A percentile compares a stretch with the other conserved stretches of the same genome.
Conservation (phyloP, 2,329 filamentous ascomycete genomes). For the Zymoseptoria tritici region DNA sequence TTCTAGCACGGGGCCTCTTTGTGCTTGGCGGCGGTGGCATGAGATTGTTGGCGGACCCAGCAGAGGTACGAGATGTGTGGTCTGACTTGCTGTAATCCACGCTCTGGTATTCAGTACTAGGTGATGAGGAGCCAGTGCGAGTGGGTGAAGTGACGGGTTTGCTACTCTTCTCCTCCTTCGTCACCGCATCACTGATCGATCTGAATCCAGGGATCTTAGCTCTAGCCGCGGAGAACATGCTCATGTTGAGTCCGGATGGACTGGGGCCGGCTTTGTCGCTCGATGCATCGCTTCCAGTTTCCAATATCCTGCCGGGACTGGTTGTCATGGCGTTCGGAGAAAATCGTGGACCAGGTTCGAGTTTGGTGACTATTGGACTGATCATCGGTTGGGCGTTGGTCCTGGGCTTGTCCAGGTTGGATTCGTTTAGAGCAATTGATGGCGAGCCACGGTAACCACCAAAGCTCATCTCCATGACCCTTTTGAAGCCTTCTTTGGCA, state of each 20-base stretch:
- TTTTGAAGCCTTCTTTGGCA: neutral
- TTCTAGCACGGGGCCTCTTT: conserved; percentile 28
- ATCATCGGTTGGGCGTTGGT: conserved; percentile 34
- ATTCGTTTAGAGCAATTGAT: conserved; percentile 5
- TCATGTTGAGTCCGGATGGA: conserved; percentile 29
- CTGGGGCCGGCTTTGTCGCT: conserved; percentile 22
- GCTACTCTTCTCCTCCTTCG: conserved; percentile 45
- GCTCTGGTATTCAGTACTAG: conserved; percentile 47
- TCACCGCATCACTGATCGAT: conserved; percentile 70
- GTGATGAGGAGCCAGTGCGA: conserved; percentile 66
- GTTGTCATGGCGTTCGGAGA: conserved; percentile 16
- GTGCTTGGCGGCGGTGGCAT: conserved; percentile 23
- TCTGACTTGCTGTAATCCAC: conserved; percentile 30
- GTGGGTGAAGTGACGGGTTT: conserved; percentile 55
- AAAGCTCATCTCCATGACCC: conserved; percentile 9
- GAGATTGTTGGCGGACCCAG: conserved; percentile 35
- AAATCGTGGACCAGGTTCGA: conserved; percentile 43
- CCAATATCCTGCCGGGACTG: conserved; percentile 15
- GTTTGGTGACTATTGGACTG: conserved; percentile 50
- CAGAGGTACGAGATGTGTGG: conserved; percentile 35
- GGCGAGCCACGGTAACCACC: conserved; percentile 23
- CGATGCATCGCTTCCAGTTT: conserved; percentile 43
- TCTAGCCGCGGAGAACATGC: conserved; percentile 28
- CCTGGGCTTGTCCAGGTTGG: conserved; percentile 28
- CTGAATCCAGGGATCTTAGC: conserved; percentile 61